These are phyloP conservation scores for Raffaelea arxii DNA, from an alignment of 2,329 filamentous ascomycete species.

Conservation along the genomic window DNA sequence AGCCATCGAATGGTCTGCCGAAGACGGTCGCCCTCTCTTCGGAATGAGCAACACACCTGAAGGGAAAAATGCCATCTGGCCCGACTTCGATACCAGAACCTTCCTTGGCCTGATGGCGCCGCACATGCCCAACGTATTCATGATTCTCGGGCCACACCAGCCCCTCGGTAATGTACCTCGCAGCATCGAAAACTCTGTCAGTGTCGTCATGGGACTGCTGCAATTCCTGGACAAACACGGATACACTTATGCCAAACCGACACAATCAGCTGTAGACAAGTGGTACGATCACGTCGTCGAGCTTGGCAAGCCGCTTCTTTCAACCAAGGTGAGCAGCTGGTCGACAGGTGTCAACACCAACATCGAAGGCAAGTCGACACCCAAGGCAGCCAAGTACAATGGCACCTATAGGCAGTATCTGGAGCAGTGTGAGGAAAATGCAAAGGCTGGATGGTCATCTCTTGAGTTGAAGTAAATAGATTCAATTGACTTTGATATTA, in stretches of 20 bases:
- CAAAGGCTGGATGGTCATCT: background rate
- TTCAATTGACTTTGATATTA: too few species aligned
- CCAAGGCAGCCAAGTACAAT: slow-evolving; percentile 35
- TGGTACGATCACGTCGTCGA: slow-evolving; percentile 41
- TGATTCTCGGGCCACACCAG: slow-evolving; percentile 20
- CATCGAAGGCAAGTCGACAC: slow-evolving; percentile 31
- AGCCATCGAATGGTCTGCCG: slow-evolving; percentile 15
- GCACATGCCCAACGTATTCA: slow-evolving; percentile 13
- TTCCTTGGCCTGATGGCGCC: slow-evolving; percentile 14
- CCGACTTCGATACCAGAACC: slow-evolving; percentile 17
- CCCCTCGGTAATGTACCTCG: slow-evolving; percentile 45
- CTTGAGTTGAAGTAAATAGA: too few species aligned
- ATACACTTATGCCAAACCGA: slow-evolving; percentile 28
- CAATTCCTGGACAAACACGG: slow-evolving; percentile 20
- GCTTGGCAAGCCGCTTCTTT: slow-evolving; percentile 31
- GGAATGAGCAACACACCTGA: background rate
- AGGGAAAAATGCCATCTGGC: slow-evolving; percentile 32
- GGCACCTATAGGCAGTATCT: slow-evolving; percentile 34
- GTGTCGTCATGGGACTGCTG: slow-evolving; percentile 40
- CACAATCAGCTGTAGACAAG: slow-evolving; percentile 23
- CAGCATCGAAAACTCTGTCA: slow-evolving; percentile 42
- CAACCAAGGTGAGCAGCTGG: slow-evolving; percentile 41
- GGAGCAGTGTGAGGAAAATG: slow-evolving; percentile 20
- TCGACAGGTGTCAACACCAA: slow-evolving; percentile 47
- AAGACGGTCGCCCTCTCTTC: slow-evolving; percentile 24